Base-by-base conservation (phyloP, 306 rosid genomes). In the Sophora flavescens region DNA sequence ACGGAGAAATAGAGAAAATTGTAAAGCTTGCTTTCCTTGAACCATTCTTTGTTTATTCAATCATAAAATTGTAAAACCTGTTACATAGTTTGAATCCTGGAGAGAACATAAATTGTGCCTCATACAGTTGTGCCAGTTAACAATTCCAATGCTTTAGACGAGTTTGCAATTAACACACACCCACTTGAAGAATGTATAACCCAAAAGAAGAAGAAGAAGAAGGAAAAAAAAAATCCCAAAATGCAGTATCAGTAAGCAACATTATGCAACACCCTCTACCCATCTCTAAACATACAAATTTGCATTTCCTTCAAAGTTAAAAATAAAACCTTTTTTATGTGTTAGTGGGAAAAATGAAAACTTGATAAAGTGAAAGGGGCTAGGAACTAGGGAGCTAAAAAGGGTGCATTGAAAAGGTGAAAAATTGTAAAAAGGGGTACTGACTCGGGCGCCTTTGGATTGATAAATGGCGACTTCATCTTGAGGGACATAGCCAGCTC, bases 381-480 rank as follows among this genome's bases (percentile, higher is more conserved):
- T 41, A 4, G 17, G 48, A 52, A 36, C 14, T 26, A 45, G 15
- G 5, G 51, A 45, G 6, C 51, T 45, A 4, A 45, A 13, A 12
- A n/a, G 35, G 48, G 47, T 56, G 36, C 33, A 52, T 26, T 30
- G n/a, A 52, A 39, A 28, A 2, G 61, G 33, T 30, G 32, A 30
- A 45, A 4, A 45, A 4, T 12, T 3, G 3, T 45, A 45, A 45
- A 2, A 64, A 36, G 42, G 6, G 84, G 63, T 87, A 91, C 96
- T 45, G 13, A 45, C 51, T 86, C 87, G 78, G 71, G 93, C 76
- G 17, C 88, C 89, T 87, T 86, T 91, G 78, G 98, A 79, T 65
- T 89, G 93, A 82, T 96, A 96, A 70, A 87, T 86, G 61, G 98
- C 96, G 85, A 91, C 93, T 82, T 96, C 99, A 50, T 96, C 99